A percentile compares a stretch with the other conserved stretches of the same genome.
Conservation (phyloP, 2,329 filamentous ascomycete species). For the Exophiala oligosperma region DNA sequence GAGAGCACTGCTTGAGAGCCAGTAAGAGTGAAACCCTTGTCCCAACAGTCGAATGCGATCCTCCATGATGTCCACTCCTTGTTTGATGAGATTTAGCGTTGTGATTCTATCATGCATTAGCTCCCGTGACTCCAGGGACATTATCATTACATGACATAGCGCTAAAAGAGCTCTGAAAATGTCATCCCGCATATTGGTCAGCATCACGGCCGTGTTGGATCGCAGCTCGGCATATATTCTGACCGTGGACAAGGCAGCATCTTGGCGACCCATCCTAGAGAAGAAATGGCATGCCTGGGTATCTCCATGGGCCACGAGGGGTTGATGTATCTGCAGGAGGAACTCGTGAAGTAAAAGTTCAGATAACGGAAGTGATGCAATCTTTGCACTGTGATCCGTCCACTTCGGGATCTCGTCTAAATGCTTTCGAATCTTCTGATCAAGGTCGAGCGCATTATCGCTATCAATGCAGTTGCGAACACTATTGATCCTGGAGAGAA, state of each 20-base stretch:
- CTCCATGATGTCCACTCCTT: slow-evolving; percentile 36
- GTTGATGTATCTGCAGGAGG: slow-evolving; percentile 33
- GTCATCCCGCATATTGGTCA: slow-evolving; percentile 19
- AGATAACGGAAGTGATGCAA: slow-evolving; percentile 27
- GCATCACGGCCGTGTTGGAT: slow-evolving; percentile 9
- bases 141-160: slow-evolving; percentile 17
- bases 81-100: slow-evolving; percentile 24
- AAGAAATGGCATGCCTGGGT: slow-evolving; percentile 29
- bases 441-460: slow-evolving; percentile 31
- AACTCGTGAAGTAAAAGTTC: slow-evolving; percentile 34
- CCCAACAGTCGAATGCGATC: slow-evolving; percentile 35
- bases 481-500: slow-evolving; percentile 34
- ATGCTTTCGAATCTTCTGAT: slow-evolving; percentile 30
- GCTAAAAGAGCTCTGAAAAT: slow-evolving; percentile 17
- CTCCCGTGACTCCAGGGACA: slow-evolving; percentile 2
- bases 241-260: slow-evolving; percentile 24
- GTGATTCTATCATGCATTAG: slow-evolving; percentile 12
- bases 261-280: slow-evolving; percentile 29
- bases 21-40: slow-evolving; percentile 38
- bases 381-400: slow-evolving; percentile 11
- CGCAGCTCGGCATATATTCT: slow-evolving; percentile 19
- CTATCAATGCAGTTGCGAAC: slow-evolving; percentile 27
- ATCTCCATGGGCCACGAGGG: slow-evolving; percentile 30
- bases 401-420: slow-evolving; percentile 31
- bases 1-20: slow-evolving; percentile 37